Conservation (phyloP, 2,329 filamentous ascomycete species). For the Golovinomyces cichoracearum region DNA sequence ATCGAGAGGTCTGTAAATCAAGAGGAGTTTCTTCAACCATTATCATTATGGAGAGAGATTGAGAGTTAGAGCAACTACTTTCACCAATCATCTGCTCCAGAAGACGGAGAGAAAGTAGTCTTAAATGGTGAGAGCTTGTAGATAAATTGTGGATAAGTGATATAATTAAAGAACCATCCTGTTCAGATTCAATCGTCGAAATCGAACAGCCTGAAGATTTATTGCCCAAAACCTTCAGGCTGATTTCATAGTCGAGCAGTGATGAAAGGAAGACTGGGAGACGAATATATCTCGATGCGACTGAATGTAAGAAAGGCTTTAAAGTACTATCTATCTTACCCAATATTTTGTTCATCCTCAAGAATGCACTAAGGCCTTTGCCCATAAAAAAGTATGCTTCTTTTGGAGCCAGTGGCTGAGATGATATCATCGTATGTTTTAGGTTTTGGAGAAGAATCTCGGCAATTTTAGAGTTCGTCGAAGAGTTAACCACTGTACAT, state of each 20-base stretch:
- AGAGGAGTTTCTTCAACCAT: conserved; percentile 57
- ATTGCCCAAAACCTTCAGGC: conserved; percentile 7
- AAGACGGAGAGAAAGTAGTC: conserved; percentile 46
- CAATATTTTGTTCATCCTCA: conserved; percentile 35
- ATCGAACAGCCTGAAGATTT: conserved; percentile 2
- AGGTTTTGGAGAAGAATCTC: conserved; percentile 40
- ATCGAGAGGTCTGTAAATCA: conserved; percentile 48
- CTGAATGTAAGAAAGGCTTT: conserved; percentile 38
- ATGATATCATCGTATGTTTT: conserved; percentile 35
- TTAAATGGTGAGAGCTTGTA: conserved; percentile 46
- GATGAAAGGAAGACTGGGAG: conserved; percentile 40
- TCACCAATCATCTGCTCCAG: conserved; percentile 33
- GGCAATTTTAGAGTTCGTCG: conserved; percentile 38
- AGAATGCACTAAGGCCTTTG: conserved; percentile 47
- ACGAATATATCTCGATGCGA: conserved; percentile 38
- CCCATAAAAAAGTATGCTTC: conserved; percentile 49
- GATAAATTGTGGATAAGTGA: conserved; percentile 49
- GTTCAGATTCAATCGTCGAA: conserved; percentile 16
- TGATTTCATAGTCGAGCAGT: conserved; percentile 27
- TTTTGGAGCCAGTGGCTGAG: conserved; percentile 30
- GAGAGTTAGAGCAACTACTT: conserved; percentile 22
- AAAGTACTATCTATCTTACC: conserved; percentile 31
- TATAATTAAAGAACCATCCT: conserved; percentile 33
- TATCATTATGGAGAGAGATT: conserved; percentile 38
- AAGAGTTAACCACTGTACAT: conserved; percentile 35